phyloP scores from a whole-genome alignment of 257 asterid species.

The Solanum raphanifolium region DNA sequence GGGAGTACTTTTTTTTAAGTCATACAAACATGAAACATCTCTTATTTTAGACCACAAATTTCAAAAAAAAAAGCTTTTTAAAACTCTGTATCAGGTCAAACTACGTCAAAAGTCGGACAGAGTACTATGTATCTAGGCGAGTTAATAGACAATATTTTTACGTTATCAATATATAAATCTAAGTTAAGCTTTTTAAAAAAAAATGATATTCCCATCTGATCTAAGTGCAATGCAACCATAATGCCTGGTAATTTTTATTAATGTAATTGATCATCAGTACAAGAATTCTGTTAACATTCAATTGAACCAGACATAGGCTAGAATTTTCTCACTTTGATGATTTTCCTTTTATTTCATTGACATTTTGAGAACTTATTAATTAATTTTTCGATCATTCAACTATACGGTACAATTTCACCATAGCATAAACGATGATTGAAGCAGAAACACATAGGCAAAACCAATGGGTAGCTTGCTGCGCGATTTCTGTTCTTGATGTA shows the following conservation, averaged over 20 bases:
- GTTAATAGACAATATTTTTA: not conserved
- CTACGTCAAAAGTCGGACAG: too few species aligned
- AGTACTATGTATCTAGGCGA: not conserved
- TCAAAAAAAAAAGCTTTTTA: too few species aligned
- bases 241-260: not conserved
- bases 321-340: not conserved
- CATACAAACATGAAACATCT: too few species aligned
- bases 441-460: conserved; percentile 45
- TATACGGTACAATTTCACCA: conserved; percentile 38
- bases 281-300: not conserved
- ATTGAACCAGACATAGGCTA: not conserved
- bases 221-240: not conserved
- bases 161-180: not conserved
- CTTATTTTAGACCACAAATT: too few species aligned
- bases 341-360: not conserved
- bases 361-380: not conserved
- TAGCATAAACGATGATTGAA: conserved; percentile 42
- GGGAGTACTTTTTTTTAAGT: too few species aligned
- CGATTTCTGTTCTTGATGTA: conserved; percentile 3
- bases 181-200: not conserved
- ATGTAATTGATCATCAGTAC: not conserved
- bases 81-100: too few species aligned
- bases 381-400: not conserved
- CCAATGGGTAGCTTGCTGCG: conserved; percentile 35
- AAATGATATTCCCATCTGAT: not conserved